Conservation (phyloP, 768 basidiomycete species). For the Coprinopsis strossmayeri region DNA sequence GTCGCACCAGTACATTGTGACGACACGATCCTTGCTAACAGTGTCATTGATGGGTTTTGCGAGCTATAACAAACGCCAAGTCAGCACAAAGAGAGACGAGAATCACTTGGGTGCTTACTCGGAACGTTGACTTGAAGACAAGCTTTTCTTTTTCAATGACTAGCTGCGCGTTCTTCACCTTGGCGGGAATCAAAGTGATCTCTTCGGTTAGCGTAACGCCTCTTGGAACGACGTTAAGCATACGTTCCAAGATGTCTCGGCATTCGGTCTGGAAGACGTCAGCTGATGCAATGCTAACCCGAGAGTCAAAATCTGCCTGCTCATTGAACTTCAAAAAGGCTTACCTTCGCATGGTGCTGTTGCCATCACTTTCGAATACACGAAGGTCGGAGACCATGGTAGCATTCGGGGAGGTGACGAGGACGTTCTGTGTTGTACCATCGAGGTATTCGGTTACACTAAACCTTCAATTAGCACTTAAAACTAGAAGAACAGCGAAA, state of each 20-base stretch:
- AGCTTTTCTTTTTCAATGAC: constrained; percentile 29
- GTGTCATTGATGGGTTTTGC: constrained; percentile 26
- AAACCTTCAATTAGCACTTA: background rate
- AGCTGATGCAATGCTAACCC: constrained; percentile 23
- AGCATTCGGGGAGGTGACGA: constrained; percentile 26
- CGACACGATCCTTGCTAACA: constrained; percentile 30
- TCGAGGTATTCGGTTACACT: constrained; percentile 31
- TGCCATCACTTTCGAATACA: constrained; percentile 28
- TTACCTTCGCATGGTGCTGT: constrained; percentile 27
- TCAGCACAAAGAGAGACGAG: background rate
- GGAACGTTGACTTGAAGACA: constrained; percentile 32
- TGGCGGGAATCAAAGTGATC: constrained; percentile 34
- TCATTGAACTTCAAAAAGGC: background rate
- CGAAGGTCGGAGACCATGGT: constrained; percentile 30
- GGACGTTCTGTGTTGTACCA: constrained; percentile 27
- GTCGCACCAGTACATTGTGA: constrained; percentile 38
- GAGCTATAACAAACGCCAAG: constrained; percentile 21
- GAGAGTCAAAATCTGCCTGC: constrained; percentile 3
- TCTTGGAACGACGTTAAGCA: constrained; percentile 43
- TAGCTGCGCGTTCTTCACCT: constrained; percentile 32
- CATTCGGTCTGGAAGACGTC: constrained; percentile 32
- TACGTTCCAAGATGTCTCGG: constrained; percentile 31
- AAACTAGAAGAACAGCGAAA: background rate
- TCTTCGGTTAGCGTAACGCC: constrained; percentile 38
- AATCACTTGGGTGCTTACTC: constrained; percentile 21